Evolutionary conservation across 805 yeast species (phyloP).

Genomic region (Saturnispora sanitii): DNA sequence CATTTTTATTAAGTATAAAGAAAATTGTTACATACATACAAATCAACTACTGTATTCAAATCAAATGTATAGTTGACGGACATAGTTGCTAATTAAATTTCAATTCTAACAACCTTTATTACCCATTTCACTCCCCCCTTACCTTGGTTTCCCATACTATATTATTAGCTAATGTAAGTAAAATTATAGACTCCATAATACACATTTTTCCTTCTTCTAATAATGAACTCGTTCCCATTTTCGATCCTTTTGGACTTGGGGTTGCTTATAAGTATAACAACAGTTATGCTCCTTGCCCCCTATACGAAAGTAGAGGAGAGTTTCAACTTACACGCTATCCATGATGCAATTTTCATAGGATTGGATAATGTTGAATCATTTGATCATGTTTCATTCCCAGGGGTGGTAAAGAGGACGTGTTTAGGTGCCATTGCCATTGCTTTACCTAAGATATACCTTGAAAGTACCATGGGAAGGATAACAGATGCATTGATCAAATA

Average conservation of each 20-base stretch:
- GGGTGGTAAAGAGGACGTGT: slow-evolving; percentile 82
- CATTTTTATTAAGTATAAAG: not conserved
- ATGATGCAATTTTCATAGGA: slow-evolving; percentile 68
- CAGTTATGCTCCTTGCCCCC: slow-evolving; percentile 52
- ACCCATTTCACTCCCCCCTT: no score
- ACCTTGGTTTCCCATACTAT: no score
- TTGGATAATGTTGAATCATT: slow-evolving; percentile 34
- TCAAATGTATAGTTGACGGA: no score
- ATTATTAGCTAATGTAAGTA: no score
- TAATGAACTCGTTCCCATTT: not conserved
- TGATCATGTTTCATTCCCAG: slow-evolving; percentile 78
- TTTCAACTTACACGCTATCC: slow-evolving; percentile 81
- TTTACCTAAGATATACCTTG: slow-evolving; percentile 25
- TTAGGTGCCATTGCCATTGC: slow-evolving; percentile 57
- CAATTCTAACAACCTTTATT: no score
- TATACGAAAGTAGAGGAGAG: slow-evolving; percentile 92
- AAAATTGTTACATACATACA: not conserved
- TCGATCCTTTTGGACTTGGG: slow-evolving; percentile 15
- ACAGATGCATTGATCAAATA: not conserved
- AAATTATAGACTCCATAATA: no score
- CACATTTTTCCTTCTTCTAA: no score
- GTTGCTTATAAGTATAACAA: slow-evolving; percentile 37
- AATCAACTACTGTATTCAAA: no score
- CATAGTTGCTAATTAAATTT: no score
- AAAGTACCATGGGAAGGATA: slow-evolving; percentile 5